Conservation (phyloP, 768 basidiomycete genomes). For the Boletus rubescentipes region DNA sequence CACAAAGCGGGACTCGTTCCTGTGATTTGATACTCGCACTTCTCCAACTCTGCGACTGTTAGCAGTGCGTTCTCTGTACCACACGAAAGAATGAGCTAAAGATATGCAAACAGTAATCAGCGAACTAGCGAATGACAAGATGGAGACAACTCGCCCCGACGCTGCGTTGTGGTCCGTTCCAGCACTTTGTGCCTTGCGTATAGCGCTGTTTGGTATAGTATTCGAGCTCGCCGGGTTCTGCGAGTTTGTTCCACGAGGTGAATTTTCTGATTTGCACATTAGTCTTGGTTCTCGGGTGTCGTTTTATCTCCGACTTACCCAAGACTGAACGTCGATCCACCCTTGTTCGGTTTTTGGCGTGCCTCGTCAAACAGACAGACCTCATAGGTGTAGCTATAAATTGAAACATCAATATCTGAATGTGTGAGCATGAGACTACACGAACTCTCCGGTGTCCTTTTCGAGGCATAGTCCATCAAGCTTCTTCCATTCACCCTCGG, state of each 20-base stretch:
- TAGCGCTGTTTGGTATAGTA: slow-evolving; percentile 86
- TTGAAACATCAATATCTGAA: slow-evolving; percentile 6
- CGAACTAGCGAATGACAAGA: background rate
- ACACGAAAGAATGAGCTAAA: slow-evolving; percentile 76
- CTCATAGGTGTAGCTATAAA: slow-evolving; percentile 84
- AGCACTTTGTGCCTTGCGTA: slow-evolving; percentile 83
- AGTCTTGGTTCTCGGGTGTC: background rate
- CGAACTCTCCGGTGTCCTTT: slow-evolving; percentile 88
- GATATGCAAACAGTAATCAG: slow-evolving; percentile 1
- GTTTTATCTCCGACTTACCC: slow-evolving; percentile 58
- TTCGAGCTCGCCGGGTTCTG: slow-evolving; percentile 57
- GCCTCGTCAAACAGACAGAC: slow-evolving; percentile 89
- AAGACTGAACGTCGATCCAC: slow-evolving; percentile 71
- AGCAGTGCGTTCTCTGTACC: slow-evolving; percentile 82
- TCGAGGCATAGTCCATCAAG: slow-evolving; percentile 78
- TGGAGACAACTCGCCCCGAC: slow-evolving; percentile 55
- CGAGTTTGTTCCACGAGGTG: slow-evolving; percentile 70
- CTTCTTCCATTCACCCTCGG: slow-evolving; percentile 94
- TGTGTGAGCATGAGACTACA: slow-evolving; percentile 20
- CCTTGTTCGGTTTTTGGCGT: slow-evolving; percentile 83
- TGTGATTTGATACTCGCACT: slow-evolving; percentile 91
- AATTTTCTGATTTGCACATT: slow-evolving; percentile 54
- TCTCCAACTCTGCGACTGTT: slow-evolving; percentile 85
- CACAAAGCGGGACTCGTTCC: slow-evolving; percentile 87
- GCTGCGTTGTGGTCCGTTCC: slow-evolving; percentile 93